Evolutionary conservation across 2,329 filamentous ascomycete genomes (phyloP).

Genomic region (Pseudodiploospora longispora): DNA sequence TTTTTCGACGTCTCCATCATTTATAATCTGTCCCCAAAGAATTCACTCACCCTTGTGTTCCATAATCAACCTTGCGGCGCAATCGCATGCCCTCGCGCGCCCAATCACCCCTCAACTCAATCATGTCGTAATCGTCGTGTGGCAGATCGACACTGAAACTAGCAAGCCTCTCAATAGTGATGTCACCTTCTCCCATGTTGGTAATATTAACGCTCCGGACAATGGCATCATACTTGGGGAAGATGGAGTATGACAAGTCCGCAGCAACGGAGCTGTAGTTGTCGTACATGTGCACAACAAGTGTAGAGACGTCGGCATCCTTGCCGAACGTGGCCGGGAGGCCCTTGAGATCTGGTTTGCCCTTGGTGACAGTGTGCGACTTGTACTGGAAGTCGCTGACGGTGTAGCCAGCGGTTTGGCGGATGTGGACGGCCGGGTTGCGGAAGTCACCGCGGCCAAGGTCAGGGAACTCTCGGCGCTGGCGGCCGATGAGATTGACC

Average conservation of each 20-base stretch:
- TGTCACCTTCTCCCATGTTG: constrained; percentile 45
- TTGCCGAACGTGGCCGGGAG: constrained; percentile 52
- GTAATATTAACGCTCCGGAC: constrained; percentile 53
- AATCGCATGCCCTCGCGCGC: constrained; percentile 47
- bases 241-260: constrained; percentile 55
- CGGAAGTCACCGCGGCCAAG: constrained; percentile 56
- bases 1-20: not conserved
- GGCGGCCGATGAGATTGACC: constrained; percentile 40
- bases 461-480: constrained; percentile 56
- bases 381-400: constrained; percentile 51
- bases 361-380: constrained; percentile 44
- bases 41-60: constrained; percentile 40
- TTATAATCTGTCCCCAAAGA: not conserved
- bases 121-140: constrained; percentile 51
- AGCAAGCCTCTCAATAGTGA: constrained; percentile 48
- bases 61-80: constrained; percentile 47
- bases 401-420: constrained; percentile 49
- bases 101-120: constrained; percentile 57
- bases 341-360: constrained; percentile 48
- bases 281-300: constrained; percentile 51
- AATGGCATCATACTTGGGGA: constrained; percentile 53
- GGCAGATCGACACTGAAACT: constrained; percentile 56
- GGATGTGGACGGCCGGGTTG: constrained; percentile 51
- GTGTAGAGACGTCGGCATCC: constrained; percentile 47
- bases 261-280: constrained; percentile 49